phyloP scores from a whole-genome alignment of 306 rosid species.

The Erythrophleum fordii region DNA sequence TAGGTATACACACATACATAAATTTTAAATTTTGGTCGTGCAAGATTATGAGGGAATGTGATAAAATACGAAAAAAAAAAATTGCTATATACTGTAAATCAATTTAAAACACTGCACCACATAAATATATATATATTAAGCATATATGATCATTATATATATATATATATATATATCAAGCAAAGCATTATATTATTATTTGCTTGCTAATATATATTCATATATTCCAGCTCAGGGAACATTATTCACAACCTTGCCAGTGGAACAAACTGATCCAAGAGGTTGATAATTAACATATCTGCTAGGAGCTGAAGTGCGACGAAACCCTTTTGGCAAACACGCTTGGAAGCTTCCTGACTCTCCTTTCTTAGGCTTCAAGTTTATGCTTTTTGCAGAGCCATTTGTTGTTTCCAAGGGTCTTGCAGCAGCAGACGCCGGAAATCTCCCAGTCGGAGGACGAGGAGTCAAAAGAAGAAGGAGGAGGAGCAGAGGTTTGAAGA shows the following conservation, averaged over 20 bases:
- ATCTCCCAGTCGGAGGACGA: neutral
- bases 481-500: constrained; percentile 5
- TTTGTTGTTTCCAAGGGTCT: constrained; percentile 31
- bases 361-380: constrained; percentile 28
- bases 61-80: no score
- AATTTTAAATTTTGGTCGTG: no score
- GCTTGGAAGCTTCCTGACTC: constrained; percentile 18
- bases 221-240: constrained; percentile 43
- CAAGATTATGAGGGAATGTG: no score
- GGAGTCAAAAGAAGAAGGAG: neutral
- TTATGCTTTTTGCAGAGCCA: constrained; percentile 23
- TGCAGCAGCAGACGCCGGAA: neutral
- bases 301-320: constrained; percentile 53
- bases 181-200: no score
- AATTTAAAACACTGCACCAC: no score
- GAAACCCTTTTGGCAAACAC: constrained; percentile 55
- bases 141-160: no score
- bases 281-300: constrained; percentile 44
- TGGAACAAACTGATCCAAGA: constrained; percentile 44
- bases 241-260: constrained; percentile 23
- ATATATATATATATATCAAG: no score
- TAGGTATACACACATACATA: no score
- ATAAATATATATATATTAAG: no score
- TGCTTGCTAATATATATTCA: no score
- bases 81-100: no score